These are phyloP conservation scores for Kodamaea nitidulidarum DNA, from an alignment of 805 yeast species.

Conservation along the genomic window DNA sequence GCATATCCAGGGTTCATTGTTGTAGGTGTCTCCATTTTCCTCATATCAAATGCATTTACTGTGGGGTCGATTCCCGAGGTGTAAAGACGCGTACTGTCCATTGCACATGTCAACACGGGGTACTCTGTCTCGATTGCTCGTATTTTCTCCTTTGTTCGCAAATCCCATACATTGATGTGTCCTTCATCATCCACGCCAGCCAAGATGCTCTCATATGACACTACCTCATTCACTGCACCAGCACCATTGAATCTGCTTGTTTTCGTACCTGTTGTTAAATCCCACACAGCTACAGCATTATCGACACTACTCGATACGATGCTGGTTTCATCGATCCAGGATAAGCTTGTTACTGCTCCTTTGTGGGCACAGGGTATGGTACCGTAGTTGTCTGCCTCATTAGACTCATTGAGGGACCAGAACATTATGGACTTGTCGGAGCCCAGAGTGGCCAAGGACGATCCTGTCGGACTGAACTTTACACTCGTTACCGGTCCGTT, in stretches of 20 bases:
- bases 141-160: conserved; percentile 46
- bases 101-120: conserved; percentile 52
- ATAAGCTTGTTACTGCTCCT: conserved; percentile 57
- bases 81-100: conserved; percentile 43
- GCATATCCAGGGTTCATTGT: conserved; percentile 24
- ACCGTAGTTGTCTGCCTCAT: conserved; percentile 40
- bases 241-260: conserved; percentile 43
- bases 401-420: conserved; percentile 37
- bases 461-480: conserved; percentile 50
- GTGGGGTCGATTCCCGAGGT: conserved; percentile 68
- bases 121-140: conserved; percentile 42
- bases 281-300: conserved; percentile 58
- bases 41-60: conserved; percentile 55
- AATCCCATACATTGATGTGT: conserved; percentile 58
- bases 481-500: conserved; percentile 50
- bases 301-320: conserved; percentile 60
- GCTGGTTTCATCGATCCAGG: conserved; percentile 46
- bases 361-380: conserved; percentile 49
- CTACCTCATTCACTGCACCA: conserved; percentile 53
- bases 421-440: conserved; percentile 47
- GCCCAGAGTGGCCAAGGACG: conserved; percentile 58
- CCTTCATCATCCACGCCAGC: conserved; percentile 68
- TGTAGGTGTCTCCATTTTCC: conserved; percentile 33
- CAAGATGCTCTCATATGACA: conserved; percentile 4
- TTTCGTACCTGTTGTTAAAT: conserved; percentile 51